Percentiles rank a stretch among this genome's conserved stretches.
These are phyloP conservation scores for Pezicula neosporulosa DNA, from an alignment of 2,329 filamentous ascomycete species.

Conservation along the genomic window DNA sequence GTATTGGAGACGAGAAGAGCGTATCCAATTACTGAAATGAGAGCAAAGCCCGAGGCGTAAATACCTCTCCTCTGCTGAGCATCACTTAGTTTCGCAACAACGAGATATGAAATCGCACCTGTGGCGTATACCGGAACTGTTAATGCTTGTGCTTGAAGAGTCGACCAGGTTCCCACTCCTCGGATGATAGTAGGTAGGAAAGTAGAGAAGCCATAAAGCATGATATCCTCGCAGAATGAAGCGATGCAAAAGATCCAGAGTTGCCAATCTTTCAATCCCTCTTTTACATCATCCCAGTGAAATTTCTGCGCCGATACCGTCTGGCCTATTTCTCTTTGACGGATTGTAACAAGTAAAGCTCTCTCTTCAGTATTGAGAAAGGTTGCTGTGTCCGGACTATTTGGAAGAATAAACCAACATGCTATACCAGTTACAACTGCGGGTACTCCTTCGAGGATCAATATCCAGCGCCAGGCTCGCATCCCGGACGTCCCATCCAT, in stretches of 20 bases:
- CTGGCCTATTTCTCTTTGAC: constrained; percentile 46
- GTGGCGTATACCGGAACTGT: constrained; percentile 66
- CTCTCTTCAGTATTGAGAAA: constrained; percentile 53
- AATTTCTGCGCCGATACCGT: constrained; percentile 48
- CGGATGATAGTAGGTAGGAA: constrained; percentile 69
- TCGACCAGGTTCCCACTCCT: constrained; percentile 53
- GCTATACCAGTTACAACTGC: constrained; percentile 51
- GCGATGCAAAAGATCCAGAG: constrained; percentile 57
- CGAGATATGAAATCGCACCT: constrained; percentile 58
- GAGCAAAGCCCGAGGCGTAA: constrained; percentile 49
- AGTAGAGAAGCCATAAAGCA: constrained; percentile 65
- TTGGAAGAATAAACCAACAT: constrained; percentile 54
- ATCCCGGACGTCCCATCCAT: constrained; percentile 56
- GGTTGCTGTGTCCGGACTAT: constrained; percentile 54
- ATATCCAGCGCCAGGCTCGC: constrained; percentile 59
- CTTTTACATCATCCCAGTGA: constrained; percentile 53
- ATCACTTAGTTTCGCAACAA: constrained; percentile 55
- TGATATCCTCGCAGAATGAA: constrained; percentile 59
- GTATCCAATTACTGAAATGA: constrained; percentile 53
- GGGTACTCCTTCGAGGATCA: constrained; percentile 55
- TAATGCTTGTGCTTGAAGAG: constrained; percentile 58
- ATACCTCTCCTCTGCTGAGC: constrained; percentile 51
- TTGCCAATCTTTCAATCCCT: constrained; percentile 60
- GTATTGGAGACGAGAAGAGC: constrained; percentile 50
- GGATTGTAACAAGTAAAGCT: constrained; percentile 42